Percentiles rank a stretch among this genome's conserved stretches.
Evolutionary conservation across 2,329 filamentous ascomycete genomes (phyloP).

Genomic region (Neocucurbitaria cava): DNA sequence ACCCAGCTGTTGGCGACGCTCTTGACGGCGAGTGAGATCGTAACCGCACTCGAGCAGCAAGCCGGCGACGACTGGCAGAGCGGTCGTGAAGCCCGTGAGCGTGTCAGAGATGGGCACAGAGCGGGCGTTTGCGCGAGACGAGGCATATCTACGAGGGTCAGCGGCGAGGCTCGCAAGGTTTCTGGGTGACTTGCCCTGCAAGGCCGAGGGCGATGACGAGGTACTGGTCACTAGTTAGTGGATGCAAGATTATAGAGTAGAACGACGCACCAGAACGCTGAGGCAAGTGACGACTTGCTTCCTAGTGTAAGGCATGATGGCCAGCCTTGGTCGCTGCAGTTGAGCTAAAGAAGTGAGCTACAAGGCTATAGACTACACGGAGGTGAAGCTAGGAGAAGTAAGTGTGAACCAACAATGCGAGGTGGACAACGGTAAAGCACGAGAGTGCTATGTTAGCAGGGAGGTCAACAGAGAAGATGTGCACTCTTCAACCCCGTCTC

Average conservation of each 20-base stretch:
- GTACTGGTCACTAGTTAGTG: slow-evolving; percentile 42
- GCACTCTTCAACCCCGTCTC: slow-evolving; percentile 2
- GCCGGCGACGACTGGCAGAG: slow-evolving; percentile 53
- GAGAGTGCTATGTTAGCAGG: background rate
- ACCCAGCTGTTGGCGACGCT: slow-evolving; percentile 32
- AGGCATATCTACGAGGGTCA: slow-evolving; percentile 36
- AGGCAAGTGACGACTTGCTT: slow-evolving; percentile 50
- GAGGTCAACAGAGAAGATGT: background rate
- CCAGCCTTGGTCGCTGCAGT: background rate
- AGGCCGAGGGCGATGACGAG: slow-evolving; percentile 51
- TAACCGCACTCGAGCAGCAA: slow-evolving; percentile 51
- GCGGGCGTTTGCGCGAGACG: slow-evolving; percentile 39
- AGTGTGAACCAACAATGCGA: too few species aligned
- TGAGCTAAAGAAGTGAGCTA: background rate
- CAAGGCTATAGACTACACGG: background rate
- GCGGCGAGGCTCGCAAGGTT: background rate
- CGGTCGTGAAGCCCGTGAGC: slow-evolving; percentile 51
- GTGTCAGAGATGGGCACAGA: slow-evolving; percentile 53
- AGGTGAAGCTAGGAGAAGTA: background rate
- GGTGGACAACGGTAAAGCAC: too few species aligned
- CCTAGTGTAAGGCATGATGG: slow-evolving; percentile 44
- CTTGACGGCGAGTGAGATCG: slow-evolving; percentile 42
- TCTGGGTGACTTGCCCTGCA: slow-evolving; percentile 37
- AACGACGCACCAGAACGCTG: slow-evolving; percentile 44
- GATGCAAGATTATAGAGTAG: background rate